A percentile compares a stretch with the other conserved stretches of the same genome.
Conservation (phyloP, 202 grass and related monocot species). For the Musa balbisiana region DNA sequence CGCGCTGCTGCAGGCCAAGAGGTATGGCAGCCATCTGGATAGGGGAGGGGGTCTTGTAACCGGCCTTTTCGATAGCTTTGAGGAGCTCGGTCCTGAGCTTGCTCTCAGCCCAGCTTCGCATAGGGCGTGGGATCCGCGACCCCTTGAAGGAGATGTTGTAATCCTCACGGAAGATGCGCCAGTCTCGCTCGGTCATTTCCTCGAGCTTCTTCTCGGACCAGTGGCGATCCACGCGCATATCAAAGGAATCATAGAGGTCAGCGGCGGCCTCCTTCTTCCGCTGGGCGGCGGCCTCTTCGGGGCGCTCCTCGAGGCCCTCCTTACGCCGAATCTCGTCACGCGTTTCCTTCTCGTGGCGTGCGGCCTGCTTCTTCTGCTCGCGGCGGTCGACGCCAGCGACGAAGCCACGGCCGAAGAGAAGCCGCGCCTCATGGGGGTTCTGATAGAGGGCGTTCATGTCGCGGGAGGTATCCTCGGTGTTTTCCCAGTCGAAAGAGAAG, state of each 20-base stretch:
- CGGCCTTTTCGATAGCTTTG: constrained; percentile 63
- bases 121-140: constrained; percentile 67
- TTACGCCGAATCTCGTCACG: constrained; percentile 58
- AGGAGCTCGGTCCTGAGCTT: constrained; percentile 67
- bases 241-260: constrained; percentile 67
- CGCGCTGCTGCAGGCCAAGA: constrained; percentile 87
- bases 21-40: constrained; percentile 98
- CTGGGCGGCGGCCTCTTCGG: constrained; percentile 25
- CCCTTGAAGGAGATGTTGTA: constrained; percentile 97
- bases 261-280: constrained; percentile 40
- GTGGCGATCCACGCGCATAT: constrained; percentile 89
- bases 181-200: constrained; percentile 83
- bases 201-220: constrained; percentile 80
- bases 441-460: constrained; percentile 87
- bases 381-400: constrained; percentile 77
- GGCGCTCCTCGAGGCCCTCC: constrained; percentile 43
- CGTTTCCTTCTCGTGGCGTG: constrained; percentile 68
- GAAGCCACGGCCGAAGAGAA: constrained; percentile 87
- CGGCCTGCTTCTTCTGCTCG: constrained; percentile 90
- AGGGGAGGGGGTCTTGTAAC: constrained; percentile 66
- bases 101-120: constrained; percentile 77
- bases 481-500: constrained; percentile 98
- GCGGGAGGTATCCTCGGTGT: constrained; percentile 86
- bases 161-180: constrained; percentile 69
- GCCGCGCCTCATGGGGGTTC: constrained; percentile 62